Conservation (phyloP, 371 early-diverging fungal species). For the Apophysomyces elegans region DNA sequence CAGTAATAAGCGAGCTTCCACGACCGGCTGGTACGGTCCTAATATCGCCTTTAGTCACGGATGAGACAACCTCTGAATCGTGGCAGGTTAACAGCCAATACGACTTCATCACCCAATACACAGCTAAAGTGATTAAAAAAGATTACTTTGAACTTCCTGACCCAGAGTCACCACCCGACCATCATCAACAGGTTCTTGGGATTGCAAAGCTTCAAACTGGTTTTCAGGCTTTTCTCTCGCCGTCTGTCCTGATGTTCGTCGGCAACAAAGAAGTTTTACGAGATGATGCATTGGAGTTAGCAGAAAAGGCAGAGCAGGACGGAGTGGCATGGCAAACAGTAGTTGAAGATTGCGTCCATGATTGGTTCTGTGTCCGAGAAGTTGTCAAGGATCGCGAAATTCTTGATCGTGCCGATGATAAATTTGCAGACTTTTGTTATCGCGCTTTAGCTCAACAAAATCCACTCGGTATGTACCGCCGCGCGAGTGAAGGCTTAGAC, state of each 20-base stretch:
- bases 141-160: constrained; percentile 42
- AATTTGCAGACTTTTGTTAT: constrained; percentile 44
- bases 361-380: constrained; percentile 54
- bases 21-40: constrained; percentile 47
- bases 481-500: constrained; percentile 35
- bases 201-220: constrained; percentile 45
- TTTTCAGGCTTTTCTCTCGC: constrained; percentile 36
- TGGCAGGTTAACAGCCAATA: constrained; percentile 45
- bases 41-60: constrained; percentile 47
- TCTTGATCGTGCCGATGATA: constrained; percentile 33
- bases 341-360: constrained; percentile 46
- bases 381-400: constrained; percentile 45
- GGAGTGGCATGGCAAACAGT: constrained; percentile 40
- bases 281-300: constrained; percentile 45
- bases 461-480: constrained; percentile 20
- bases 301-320: constrained; percentile 40
- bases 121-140: constrained; percentile 43
- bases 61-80: constrained; percentile 42
- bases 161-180: constrained; percentile 27
- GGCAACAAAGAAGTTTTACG: constrained; percentile 46
- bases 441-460: constrained; percentile 25
- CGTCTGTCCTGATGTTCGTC: constrained; percentile 39
- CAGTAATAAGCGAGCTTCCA: constrained; percentile 32
- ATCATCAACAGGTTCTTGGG: constrained; percentile 33
- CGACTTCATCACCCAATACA: constrained; percentile 45